Base-by-base conservation (phyloP, 2,329 filamentous ascomycete species). In the Penicillium digitatum region DNA sequence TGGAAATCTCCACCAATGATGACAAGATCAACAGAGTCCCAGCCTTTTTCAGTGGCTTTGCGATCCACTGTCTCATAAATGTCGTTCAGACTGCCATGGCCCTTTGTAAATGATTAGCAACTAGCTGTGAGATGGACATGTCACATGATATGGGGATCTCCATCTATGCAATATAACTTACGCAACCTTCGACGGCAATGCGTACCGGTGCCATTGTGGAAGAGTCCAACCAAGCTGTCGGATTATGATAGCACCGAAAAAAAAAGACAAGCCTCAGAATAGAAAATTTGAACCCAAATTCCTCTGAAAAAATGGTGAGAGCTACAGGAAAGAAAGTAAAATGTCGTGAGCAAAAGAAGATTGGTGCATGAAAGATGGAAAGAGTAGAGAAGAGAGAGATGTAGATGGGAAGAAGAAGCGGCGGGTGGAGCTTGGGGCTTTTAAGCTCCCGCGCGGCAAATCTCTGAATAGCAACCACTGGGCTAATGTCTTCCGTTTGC, bases 1-100 rank as follows among this genome's bases (percentile, higher is more conserved):
- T 96, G 90, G 62, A 99, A 99, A 70, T 99, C 94, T 27, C 94
- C 94, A 53, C 93, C 90, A 65, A 99, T 96, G 67, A 99, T 95
- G 62, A 99, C 77, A 11, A 96, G 76, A 71, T 99, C 94, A 29
- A 97, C 85, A 32, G 82, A 84, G 61, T 88, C 80, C 92, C 93
- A 96, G 24, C 82, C 82, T 64, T 88, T 88, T 43, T 81, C 78
- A 61, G 84, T 78, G 72, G 87, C 89, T 10, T 90, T 81, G 60
- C 83, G 80, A 38, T 82, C 78, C 26, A 95, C 83, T 1, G 89
- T 87, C 1, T 87, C 84, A 72, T 97, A 99, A 64, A 99, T 97
- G 54, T 90, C 88, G 70, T 97, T 83, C 49, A 99, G 83, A 0
- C 87, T 90, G 60, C 94, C 94, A 75, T 99, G 94, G 55, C 93